Percentiles rank a stretch among this genome's conserved stretches.
Conservation (phyloP, 2,329 filamentous ascomycete genomes). For the Hypoxylon sp. region DNA sequence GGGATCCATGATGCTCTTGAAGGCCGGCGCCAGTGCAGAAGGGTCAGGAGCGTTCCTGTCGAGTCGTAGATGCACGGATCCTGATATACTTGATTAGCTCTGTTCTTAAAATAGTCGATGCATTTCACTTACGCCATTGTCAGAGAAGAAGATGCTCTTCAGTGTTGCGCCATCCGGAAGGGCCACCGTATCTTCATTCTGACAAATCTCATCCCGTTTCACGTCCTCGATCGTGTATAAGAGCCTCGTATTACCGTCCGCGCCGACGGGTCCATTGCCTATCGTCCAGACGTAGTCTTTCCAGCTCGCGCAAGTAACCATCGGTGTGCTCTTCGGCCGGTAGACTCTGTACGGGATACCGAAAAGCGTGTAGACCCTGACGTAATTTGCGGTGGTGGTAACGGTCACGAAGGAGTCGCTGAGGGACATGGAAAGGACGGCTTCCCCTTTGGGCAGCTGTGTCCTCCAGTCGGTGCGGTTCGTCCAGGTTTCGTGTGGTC, state of each 20-base stretch:
- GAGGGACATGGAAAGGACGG: conserved; percentile 85
- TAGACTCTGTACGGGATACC: conserved; percentile 90
- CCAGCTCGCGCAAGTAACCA: conserved; percentile 93
- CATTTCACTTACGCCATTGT: conserved; percentile 73
- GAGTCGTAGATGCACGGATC: conserved; percentile 97
- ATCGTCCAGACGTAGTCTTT: conserved; percentile 95
- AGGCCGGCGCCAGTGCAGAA: conserved; percentile 88
- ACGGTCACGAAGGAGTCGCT: conserved; percentile 92
- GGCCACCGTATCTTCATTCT: conserved; percentile 91
- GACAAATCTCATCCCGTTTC: conserved; percentile 90
- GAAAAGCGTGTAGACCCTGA: conserved; percentile 91
- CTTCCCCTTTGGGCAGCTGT: conserved; percentile 84
- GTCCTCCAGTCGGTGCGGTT: conserved; percentile 89
- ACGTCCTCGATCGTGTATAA: conserved; percentile 95
- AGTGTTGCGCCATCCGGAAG: conserved; percentile 77
- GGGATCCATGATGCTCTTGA: conserved; percentile 92
- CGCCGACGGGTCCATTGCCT: conserved; percentile 86
- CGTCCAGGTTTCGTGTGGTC: conserved; percentile 97
- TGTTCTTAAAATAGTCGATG: conserved; percentile 4
- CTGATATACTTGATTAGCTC: conserved; percentile 51
- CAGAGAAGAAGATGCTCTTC: conserved; percentile 89
- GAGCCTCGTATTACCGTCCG: conserved; percentile 79
- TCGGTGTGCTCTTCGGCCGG: conserved; percentile 86
- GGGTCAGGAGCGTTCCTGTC: conserved; percentile 83
- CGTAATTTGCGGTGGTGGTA: conserved; percentile 85